These are phyloP conservation scores for Aspergillus incahuasiensis DNA, from an alignment of 495 filamentous ascomycete genomes.

Conservation along the genomic window DNA sequence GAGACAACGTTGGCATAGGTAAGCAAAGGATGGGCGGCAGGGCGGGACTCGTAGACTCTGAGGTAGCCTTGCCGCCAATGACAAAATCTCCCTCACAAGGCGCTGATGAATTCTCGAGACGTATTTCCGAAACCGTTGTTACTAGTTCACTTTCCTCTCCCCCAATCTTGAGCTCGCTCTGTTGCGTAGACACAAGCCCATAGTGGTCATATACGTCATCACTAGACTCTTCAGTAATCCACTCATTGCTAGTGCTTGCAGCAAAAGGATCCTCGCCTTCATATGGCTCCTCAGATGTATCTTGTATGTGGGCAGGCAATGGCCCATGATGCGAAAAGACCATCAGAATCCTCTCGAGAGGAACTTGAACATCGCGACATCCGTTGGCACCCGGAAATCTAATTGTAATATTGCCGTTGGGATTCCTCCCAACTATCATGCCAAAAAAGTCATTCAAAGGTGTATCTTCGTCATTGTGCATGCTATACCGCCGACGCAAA, in stretches of 20 bases:
- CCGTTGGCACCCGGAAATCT: conserved; percentile 44
- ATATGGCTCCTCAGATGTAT: conserved; percentile 7
- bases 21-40: conserved; percentile 16
- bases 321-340: conserved; percentile 16
- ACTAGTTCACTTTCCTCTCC: conserved; percentile 6
- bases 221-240: conserved; percentile 23
- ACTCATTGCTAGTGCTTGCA: conserved; percentile 30
- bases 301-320: neutral
- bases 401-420: conserved; percentile 51
- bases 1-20: conserved; percentile 20
- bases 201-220: conserved; percentile 1
- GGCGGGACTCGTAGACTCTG: neutral
- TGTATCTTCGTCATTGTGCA: conserved; percentile 10
- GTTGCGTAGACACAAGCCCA: neutral
- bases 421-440: conserved; percentile 49
- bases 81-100: neutral
- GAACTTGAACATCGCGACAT: conserved; percentile 46
- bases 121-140: conserved; percentile 12
- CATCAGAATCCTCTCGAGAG: conserved; percentile 41
- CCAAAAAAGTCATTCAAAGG: conserved; percentile 47
- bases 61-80: neutral
- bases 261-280: conserved; percentile 32
- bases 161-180: neutral
- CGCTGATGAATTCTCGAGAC: neutral
- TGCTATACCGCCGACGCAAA: conserved; percentile 14